Base-by-base conservation (phyloP, 2,329 filamentous ascomycete species). In the Aspergillus sp. region DNA sequence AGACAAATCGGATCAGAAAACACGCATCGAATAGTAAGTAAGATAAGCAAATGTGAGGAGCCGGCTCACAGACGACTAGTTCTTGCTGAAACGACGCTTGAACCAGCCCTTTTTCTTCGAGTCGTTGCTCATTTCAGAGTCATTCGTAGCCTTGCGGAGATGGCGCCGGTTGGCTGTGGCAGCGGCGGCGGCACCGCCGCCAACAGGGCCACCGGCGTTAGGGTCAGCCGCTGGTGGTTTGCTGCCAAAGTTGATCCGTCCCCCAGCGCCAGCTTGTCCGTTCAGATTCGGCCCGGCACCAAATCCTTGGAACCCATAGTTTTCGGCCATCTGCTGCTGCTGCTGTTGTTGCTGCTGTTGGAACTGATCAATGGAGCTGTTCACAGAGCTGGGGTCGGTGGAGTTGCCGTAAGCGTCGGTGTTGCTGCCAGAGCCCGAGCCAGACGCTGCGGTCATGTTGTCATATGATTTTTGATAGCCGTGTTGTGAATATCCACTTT, bases 341-440 rank as follows among this genome's bases (percentile, higher is more conserved):
- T 77, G 68, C 53, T 71, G 69, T 54, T 74, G 64, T 57, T 69
- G 70, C 50, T 75, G 73, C 54, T 87, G 84, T 60, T 82, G 80
- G 23, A 88, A 81, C 63, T 91, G 88, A 72, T 96, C 91, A 67
- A 96, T 86, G 1, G 92, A 96, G 78, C 91, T 96, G 78, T 96
- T 96, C 72, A 96, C 90, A 72, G 92, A 96, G 78, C 90, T 95
- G 80, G 91, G 93, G 72, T 96, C 92, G 61, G 92, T 96, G 65
- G 89, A 88, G 75, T 95, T 93, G 58, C 88, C 88, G 71, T 86
- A 88, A 11, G 88, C 88, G 60, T 96, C 92, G 56, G 81, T 81
- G 57, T 64, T 88, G 86, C 86, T 90, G 53, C 88, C 90, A 70
- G 88, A 90, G 21, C 87, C 88, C 10, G 88, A 87, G 17, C 71